Evolutionary conservation across 345 rosid species (phyloP), one percentile per base, ranked within the genome.

Genomic region (Sonneratia caseolaris): DNA sequence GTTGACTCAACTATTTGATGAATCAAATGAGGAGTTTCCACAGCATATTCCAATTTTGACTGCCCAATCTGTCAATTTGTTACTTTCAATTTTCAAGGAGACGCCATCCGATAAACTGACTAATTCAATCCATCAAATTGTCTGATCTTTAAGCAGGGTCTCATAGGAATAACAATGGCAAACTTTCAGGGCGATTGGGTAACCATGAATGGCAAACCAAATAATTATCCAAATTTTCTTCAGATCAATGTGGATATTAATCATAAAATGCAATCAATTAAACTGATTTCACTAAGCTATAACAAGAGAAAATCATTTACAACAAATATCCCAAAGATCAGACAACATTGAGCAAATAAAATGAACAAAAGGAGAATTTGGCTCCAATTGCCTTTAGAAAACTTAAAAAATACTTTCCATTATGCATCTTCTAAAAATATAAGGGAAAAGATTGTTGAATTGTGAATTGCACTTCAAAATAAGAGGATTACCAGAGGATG

Each of bases 401-500:
- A 53, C 19, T 27, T 62, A 57, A 62, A 62, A 35, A 62, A 62
- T 3, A 2, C 18, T 62, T 12, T 0, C 19, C 18, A 62, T 11
- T 35, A 13, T 62, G 66, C 66, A 62, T 27, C 10, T 7, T 13
- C 12, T 62, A 9, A n/a, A 57, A 62, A 27, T 7, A 27, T 27
- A 11, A 53, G 22, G n/a, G 16, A 21, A 53, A 53, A 53, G 37
- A 27, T 2, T 27, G 37, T 35, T 2, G 14, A 13, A 13, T 62
- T 32, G 19, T 57, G 35, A 57, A 57, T 27, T 27, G 32, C 32
- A 27, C 32, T 27, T 27, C 32, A 27, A 0, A 27, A 27, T 27
- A 78, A 55, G 48, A 38, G 70, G 81, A 81, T 81, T 75, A 96
- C 98, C 99, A 53, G 76, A 68, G 81, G 83, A 79, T 27, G 77